Conservation (phyloP, 73 alveolate genomes). For the Paramecium primaurelia region DNA sequence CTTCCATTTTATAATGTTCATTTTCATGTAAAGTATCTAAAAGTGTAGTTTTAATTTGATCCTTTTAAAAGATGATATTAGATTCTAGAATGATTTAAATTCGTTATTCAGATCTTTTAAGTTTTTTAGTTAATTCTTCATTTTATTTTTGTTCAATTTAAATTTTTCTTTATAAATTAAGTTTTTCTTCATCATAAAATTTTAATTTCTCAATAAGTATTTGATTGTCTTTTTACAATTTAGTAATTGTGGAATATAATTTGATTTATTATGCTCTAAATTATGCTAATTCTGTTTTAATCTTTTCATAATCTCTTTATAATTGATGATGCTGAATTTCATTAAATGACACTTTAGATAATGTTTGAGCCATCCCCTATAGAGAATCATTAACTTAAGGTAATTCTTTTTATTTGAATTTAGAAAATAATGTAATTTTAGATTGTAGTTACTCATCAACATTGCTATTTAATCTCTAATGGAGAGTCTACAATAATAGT, state of each 20-base stretch:
- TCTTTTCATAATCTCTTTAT: background rate
- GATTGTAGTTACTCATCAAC: background rate
- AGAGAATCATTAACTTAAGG: background rate
- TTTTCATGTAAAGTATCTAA: constrained; percentile 3
- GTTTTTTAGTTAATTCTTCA: background rate
- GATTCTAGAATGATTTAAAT: constrained; percentile 10
- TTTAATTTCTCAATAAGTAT: background rate
- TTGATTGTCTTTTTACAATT: background rate
- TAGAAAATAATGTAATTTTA: background rate
- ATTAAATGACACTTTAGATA: background rate
- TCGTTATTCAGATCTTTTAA: constrained; percentile 2
- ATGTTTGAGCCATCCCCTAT: background rate
- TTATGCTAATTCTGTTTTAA: background rate
- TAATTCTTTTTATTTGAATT: background rate
- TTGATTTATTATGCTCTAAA: background rate
- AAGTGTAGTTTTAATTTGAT: background rate
- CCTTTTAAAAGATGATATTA: background rate
- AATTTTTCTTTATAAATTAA: background rate
- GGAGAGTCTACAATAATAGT: background rate
- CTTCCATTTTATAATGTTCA: constrained; percentile 26
- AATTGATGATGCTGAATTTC: background rate
- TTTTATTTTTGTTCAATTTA: background rate
- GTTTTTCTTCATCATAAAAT: background rate
- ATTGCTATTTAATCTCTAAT: background rate
- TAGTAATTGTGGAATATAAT: background rate